Evolutionary conservation across 2,329 filamentous ascomycete genomes (phyloP), one percentile per base, ranked within the genome.

Genomic region (Lachnellula occidentalis): DNA sequence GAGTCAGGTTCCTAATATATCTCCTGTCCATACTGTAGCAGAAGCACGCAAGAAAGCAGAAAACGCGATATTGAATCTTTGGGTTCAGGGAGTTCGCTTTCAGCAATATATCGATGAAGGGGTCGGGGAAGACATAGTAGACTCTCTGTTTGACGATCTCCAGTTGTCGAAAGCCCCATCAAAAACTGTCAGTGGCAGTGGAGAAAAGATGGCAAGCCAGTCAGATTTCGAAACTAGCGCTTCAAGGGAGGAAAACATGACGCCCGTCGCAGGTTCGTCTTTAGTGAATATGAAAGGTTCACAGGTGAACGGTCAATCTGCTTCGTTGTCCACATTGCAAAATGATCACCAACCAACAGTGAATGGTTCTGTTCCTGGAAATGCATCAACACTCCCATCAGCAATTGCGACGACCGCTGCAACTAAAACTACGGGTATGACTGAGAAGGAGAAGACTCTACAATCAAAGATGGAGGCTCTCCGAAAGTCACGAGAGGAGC

Each of bases 381-480:
- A 49, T 14, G n/a, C 43, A 34, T 24, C 45, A 36, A 46, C 53
- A 14, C 39, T 48, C 31, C 45, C 42, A 7, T 6, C 55, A 21
- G 19, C 48, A 37, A 54, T 36, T 54, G 48, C 43, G 19, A n/a
- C 43, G 48, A 34, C 53, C 34, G 34, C 56, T 48, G 36, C 61
- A 52, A 39, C 57, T 24, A 65, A 64, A 24, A 41, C 57, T 50
- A 31, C 62, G 31, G 58, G 39, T 34, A 82, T 86, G 66, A 82
- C 81, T 17, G 80, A 90, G 60, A 95, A 88, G 57, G 88, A 89
- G 54, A 80, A 78, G 55, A 73, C 91, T 34, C 77, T 92, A 46
- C 83, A 89, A 60, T 82, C 90, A 66, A 90, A 90, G 61, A 85
- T 95, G 66, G 88, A 90, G 56, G 86, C 86, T 21, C 73, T 94